Evolutionary conservation across 257 asterid species (phyloP).

Genomic region (Echites panduratus): DNA sequence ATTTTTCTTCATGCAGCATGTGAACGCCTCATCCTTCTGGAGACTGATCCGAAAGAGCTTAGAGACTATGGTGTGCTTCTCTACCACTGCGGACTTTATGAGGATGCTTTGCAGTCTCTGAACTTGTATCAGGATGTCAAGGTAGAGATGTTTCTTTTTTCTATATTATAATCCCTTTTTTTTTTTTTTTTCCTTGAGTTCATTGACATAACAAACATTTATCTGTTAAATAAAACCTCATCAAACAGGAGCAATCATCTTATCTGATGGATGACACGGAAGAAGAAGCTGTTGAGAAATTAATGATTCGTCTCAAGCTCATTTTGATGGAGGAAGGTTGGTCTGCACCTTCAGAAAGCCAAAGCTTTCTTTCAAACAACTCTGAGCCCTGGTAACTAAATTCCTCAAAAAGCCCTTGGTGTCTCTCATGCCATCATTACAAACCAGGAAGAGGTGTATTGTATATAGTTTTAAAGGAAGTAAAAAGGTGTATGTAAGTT

Average conservation of each 20-base stretch:
- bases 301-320: constrained; percentile 55
- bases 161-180: not conserved
- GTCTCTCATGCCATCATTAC: too few species aligned
- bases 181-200: too few species aligned
- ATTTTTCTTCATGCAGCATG: constrained; percentile 48
- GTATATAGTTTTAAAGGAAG: too few species aligned
- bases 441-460: too few species aligned
- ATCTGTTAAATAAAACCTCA: constrained; percentile 14
- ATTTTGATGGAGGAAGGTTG: constrained; percentile 76
- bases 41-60: constrained; percentile 53
- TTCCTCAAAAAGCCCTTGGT: not conserved
- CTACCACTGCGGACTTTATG: constrained; percentile 77
- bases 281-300: constrained; percentile 58
- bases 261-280: constrained; percentile 31
- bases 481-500: too few species aligned
- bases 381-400: constrained; percentile 76
- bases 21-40: constrained; percentile 70
- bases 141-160: constrained; percentile 27
- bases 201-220: constrained; percentile 9
- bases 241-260: constrained; percentile 27
- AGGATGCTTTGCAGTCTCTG: constrained; percentile 55
- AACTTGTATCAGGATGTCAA: constrained; percentile 44
- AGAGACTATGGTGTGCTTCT: constrained; percentile 71
- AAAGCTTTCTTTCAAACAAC: constrained; percentile 46
- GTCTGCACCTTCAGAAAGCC: constrained; percentile 43